Conservation (phyloP, 2,329 filamentous ascomycete genomes). For the Talaromyces piceae region DNA sequence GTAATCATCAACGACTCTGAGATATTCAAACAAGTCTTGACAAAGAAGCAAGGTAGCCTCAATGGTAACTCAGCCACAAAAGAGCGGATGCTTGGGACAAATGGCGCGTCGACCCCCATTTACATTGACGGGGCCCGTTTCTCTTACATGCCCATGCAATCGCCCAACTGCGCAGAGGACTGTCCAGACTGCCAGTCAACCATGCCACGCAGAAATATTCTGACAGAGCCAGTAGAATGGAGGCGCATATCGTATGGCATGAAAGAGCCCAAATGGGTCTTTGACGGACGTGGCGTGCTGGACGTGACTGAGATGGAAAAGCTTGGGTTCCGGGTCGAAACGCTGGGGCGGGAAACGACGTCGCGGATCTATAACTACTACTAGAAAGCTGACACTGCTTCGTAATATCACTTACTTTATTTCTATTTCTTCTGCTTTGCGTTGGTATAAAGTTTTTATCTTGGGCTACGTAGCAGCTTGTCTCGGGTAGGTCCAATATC, state of each 20-base stretch:
- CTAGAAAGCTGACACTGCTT: too few species aligned
- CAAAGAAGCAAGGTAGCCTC: not conserved
- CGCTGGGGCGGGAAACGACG: slow-evolving; percentile 11
- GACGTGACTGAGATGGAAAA: slow-evolving; percentile 28
- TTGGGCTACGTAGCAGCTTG: too few species aligned
- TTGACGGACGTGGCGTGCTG: slow-evolving; percentile 39
- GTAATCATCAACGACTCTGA: slow-evolving; percentile 49
- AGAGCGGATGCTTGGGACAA: not conserved
- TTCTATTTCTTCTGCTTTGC: not conserved
- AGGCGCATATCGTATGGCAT: slow-evolving; percentile 38
- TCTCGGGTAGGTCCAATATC: too few species aligned
- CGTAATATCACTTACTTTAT: too few species aligned
- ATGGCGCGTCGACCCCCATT: not conserved
- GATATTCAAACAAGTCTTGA: slow-evolving; percentile 37
- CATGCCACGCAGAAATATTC: slow-evolving; percentile 12
- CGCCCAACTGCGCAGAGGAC: slow-evolving; percentile 19
- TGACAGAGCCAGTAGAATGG: slow-evolving; percentile 37
- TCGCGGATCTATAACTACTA: slow-evolving; percentile 4
- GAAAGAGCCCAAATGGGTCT: slow-evolving; percentile 43
- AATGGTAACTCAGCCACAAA: not conserved
- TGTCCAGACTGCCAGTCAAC: slow-evolving; percentile 21
- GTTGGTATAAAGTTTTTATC: not conserved
- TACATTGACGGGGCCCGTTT: slow-evolving; percentile 10
- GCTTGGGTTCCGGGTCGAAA: slow-evolving; percentile 29
- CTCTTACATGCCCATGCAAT: slow-evolving; percentile 16